Percentiles rank a stretch among this genome's conserved stretches.
phyloP scores from a whole-genome alignment of 495 filamentous ascomycete genomes.

The Daldinia decipiens region DNA sequence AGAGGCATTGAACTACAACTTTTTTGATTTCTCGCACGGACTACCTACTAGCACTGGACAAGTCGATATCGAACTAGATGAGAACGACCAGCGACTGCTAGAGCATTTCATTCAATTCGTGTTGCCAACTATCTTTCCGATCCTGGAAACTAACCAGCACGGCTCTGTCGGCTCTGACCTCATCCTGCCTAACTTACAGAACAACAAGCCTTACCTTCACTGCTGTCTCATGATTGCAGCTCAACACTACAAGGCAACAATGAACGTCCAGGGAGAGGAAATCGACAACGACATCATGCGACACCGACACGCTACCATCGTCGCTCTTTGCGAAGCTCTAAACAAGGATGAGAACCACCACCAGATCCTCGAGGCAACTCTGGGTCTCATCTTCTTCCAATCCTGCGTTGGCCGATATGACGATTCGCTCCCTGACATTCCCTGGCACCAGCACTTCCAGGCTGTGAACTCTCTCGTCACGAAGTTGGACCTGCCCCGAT shows the following conservation, averaged over 20 bases:
- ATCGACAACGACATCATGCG: slow-evolving; percentile 93
- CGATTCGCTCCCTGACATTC: slow-evolving; percentile 90
- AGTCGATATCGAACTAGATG: slow-evolving; percentile 84
- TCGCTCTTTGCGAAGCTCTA: slow-evolving; percentile 85
- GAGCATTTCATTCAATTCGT: slow-evolving; percentile 94
- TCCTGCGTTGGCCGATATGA: slow-evolving; percentile 88
- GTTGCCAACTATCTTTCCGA: slow-evolving; percentile 86
- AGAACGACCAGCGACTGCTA: slow-evolving; percentile 84
- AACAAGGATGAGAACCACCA: slow-evolving; percentile 81
- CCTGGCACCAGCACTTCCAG: slow-evolving; percentile 97
- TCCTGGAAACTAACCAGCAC: slow-evolving; percentile 87
- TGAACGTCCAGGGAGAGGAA: slow-evolving; percentile 70
- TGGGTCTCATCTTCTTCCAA: slow-evolving; percentile 98
- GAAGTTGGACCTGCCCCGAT: slow-evolving; percentile 79
- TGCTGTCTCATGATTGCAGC: slow-evolving; percentile 96
- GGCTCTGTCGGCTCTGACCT: slow-evolving; percentile 80
- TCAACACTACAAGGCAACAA: slow-evolving; percentile 89
- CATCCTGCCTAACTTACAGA: slow-evolving; percentile 84
- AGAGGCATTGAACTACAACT: slow-evolving; percentile 74
- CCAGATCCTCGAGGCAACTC: slow-evolving; percentile 89
- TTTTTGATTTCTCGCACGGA: slow-evolving; percentile 78
- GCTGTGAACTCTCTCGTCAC: slow-evolving; percentile 83
- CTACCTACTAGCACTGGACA: slow-evolving; percentile 65
- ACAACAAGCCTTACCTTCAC: slow-evolving; percentile 92
- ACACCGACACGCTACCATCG: slow-evolving; percentile 89